phyloP scores from a whole-genome alignment of 2,329 filamentous ascomycete genomes.

The Scedosporium boydii region DNA sequence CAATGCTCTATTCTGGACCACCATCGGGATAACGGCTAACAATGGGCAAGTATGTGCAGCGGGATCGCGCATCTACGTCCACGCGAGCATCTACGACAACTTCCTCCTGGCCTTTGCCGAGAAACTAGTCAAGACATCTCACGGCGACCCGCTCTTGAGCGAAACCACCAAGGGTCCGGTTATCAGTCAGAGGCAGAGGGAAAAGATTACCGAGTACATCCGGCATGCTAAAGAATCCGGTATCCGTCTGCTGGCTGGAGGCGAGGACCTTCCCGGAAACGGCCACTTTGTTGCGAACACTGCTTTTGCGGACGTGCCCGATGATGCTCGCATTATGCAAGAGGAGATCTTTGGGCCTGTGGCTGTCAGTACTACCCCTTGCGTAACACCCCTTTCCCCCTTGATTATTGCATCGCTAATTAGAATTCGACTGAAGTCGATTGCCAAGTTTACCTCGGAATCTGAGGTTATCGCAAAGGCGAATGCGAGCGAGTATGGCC shows the following conservation, averaged over 20 bases:
- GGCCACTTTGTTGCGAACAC: constrained; percentile 53
- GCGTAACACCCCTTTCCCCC: too few relatives aligned
- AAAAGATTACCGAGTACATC: constrained; percentile 73
- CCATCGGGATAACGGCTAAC: constrained; percentile 75
- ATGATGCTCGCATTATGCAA: constrained; percentile 10
- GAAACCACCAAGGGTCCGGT: constrained; percentile 70
- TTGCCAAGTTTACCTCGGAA: constrained; percentile 33
- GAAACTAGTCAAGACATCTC: constrained; percentile 64
- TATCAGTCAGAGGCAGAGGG: constrained; percentile 74
- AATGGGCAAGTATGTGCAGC: constrained; percentile 95
- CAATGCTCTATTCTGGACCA: constrained; percentile 61
- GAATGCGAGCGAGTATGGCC: constrained; percentile 35
- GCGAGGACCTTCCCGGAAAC: constrained; percentile 63
- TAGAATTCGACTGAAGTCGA: not conserved
- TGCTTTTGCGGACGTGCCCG: constrained; percentile 45
- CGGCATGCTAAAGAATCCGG: constrained; percentile 70
- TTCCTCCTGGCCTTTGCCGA: constrained; percentile 62
- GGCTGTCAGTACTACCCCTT: constrained; percentile 19
- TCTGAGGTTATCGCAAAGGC: constrained; percentile 39
- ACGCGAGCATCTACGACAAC: constrained; percentile 66
- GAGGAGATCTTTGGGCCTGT: constrained; percentile 20
- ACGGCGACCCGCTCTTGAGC: constrained; percentile 63
- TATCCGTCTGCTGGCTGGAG: constrained; percentile 63
- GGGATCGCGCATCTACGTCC: constrained; percentile 74
- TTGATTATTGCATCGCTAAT: not conserved